Evolutionary conservation across 1,139 yeast genomes (phyloP).

Genomic region (Taphrina deformans): DNA sequence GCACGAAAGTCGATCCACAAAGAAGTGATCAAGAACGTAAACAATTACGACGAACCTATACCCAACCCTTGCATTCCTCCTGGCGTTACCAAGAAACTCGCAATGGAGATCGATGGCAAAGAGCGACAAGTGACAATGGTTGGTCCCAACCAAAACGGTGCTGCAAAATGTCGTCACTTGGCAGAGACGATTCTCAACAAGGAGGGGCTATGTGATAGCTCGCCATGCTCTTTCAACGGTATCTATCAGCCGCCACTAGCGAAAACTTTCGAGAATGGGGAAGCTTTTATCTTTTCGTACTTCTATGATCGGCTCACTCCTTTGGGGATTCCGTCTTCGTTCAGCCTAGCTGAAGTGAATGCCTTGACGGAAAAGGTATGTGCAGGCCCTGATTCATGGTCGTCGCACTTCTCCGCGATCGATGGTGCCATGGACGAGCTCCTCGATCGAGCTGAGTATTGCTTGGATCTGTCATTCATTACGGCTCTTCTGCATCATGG

Average conservation of each 20-base stretch:
- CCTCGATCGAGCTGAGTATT: conserved; percentile 84
- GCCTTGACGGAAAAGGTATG: conserved; percentile 85
- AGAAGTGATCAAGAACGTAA: conserved; percentile 54
- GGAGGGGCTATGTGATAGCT: conserved; percentile 67
- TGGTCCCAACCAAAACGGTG: conserved; percentile 66
- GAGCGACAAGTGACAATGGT: conserved; percentile 60
- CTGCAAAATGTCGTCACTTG: conserved; percentile 76
- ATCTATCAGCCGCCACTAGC: conserved; percentile 91
- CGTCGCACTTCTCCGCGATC: conserved; percentile 54
- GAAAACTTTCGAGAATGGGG: conserved; percentile 68
- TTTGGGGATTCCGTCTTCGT: conserved; percentile 88
- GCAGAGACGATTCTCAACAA: conserved; percentile 83
- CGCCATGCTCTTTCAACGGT: conserved; percentile 95
- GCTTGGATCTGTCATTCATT: conserved; percentile 87
- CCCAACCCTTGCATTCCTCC: conserved; percentile 88
- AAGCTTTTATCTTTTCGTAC: conserved; percentile 85
- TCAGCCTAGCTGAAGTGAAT: conserved; percentile 77
- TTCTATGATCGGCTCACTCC: conserved; percentile 94
- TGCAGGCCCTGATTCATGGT: conserved; percentile 74
- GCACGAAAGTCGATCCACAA: conserved; percentile 82
- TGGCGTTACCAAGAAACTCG: conserved; percentile 53
- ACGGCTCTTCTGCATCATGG: conserved; percentile 88
- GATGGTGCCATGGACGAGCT: conserved; percentile 64
- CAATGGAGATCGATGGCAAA: conserved; percentile 37
- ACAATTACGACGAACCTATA: conserved; percentile 43